phyloP scores from a whole-genome alignment of 106 monocot genomes.

The Allium cepa region DNA sequence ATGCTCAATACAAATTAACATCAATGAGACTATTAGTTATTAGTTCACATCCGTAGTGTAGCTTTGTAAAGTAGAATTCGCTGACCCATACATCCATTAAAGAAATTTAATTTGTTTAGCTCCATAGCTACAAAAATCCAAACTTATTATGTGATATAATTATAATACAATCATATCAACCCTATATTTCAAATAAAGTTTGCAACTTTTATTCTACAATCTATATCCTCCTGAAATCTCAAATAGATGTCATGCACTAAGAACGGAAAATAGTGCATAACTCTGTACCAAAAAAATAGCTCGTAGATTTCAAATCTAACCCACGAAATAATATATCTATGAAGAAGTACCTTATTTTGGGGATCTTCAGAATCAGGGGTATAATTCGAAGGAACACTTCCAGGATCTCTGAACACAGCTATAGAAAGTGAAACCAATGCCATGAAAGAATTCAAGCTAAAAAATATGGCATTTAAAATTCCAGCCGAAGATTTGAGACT shows the following conservation, averaged over 20 bases:
- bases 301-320: not conserved
- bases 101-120: too few species aligned
- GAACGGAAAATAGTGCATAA: not conserved
- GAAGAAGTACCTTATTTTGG: conserved; percentile 20
- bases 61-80: too few species aligned
- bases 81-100: too few species aligned
- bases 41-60: too few species aligned
- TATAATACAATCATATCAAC: too few species aligned
- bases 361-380: conserved; percentile 43
- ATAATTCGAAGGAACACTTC: conserved; percentile 39
- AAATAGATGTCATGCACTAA: not conserved
- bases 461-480: conserved; percentile 27
- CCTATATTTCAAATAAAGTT: too few species aligned
- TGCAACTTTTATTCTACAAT: not conserved
- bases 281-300: not conserved
- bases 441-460: conserved; percentile 33
- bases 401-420: conserved; percentile 40
- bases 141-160: too few species aligned
- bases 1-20: too few species aligned
- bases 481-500: conserved; percentile 28
- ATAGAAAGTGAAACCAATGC: conserved; percentile 32
- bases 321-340: not conserved
- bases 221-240: not conserved
- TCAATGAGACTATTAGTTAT: too few species aligned
- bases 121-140: too few species aligned